These are phyloP conservation scores for Metrosideros polymorpha DNA, from an alignment of 441 rosid species.

Conservation along the genomic window DNA sequence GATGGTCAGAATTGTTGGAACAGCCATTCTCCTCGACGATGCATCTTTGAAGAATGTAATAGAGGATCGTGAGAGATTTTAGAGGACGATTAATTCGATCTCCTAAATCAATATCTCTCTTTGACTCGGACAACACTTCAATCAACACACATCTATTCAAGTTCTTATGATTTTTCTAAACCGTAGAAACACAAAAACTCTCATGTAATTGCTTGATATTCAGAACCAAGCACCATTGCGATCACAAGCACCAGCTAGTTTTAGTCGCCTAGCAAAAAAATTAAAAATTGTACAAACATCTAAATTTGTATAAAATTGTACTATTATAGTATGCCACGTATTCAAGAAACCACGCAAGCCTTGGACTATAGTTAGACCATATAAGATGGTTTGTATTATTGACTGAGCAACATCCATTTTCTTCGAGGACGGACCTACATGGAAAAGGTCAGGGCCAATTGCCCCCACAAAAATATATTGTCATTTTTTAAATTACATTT, in stretches of 20 bases:
- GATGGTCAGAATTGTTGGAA: not conserved
- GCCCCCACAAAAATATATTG: not conserved
- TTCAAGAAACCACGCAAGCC: not conserved
- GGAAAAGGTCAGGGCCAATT: not conserved
- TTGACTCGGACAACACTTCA: not conserved
- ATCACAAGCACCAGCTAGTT: not conserved
- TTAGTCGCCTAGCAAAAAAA: no score
- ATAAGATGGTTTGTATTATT: not conserved
- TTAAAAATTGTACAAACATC: not conserved
- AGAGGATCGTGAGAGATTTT: not conserved
- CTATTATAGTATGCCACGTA: no score
- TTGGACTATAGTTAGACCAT: not conserved
- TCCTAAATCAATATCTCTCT: not conserved
- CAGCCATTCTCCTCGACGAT: not conserved
- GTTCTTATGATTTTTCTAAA: not conserved
- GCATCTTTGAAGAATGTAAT: not conserved
- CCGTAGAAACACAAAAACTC: not conserved
- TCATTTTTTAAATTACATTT: not conserved
- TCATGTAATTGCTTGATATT: not conserved
- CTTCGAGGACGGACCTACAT: not conserved
- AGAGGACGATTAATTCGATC: not conserved
- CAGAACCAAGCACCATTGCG: not conserved
- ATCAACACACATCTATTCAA: no score
- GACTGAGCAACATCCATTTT: not conserved
- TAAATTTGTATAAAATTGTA: no score